Percentiles rank a stretch among this genome's conserved stretches.
phyloP scores from a whole-genome alignment of 2,329 filamentous ascomycete species.

The Fusarium nanum region DNA sequence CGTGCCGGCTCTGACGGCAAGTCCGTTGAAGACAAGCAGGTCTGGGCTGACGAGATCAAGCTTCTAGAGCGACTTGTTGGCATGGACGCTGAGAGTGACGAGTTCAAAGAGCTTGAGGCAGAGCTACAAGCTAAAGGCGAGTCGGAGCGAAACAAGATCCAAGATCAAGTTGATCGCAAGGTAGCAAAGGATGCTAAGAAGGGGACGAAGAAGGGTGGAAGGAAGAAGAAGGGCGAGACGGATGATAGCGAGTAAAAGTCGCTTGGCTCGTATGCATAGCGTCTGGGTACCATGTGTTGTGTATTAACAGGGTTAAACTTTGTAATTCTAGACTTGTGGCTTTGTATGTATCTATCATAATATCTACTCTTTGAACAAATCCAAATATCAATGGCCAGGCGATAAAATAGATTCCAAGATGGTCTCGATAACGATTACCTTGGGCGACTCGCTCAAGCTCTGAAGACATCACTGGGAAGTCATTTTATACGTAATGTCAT shows the following conservation, averaged over 20 bases:
- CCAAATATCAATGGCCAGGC: neutral
- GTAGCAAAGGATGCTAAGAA: slow-evolving; percentile 66
- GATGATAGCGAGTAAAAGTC: slow-evolving; percentile 49
- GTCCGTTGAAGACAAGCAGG: slow-evolving; percentile 77
- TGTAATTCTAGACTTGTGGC: neutral
- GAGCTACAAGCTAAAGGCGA: slow-evolving; percentile 75
- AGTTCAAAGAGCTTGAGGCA: slow-evolving; percentile 75
- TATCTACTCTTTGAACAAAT: neutral
- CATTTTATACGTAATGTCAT: neutral
- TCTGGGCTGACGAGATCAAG: slow-evolving; percentile 97
- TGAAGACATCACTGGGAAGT: neutral
- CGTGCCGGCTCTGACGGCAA: slow-evolving; percentile 73
- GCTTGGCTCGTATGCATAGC: neutral
- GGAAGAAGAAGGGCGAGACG: slow-evolving; percentile 52
- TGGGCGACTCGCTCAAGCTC: neutral
- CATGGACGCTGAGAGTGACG: slow-evolving; percentile 79
- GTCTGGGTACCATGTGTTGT: neutral
- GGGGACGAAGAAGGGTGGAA: slow-evolving; percentile 45
- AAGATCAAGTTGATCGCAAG: slow-evolving; percentile 84
- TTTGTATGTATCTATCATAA: neutral
- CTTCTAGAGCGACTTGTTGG: slow-evolving; percentile 88
- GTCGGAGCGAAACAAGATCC: slow-evolving; percentile 77
- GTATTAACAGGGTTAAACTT: neutral
- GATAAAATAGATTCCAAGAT: neutral
- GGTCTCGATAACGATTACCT: neutral